These are phyloP conservation scores for Kokia cookei DNA, from an alignment of 441 rosid species.

Conservation along the genomic window DNA sequence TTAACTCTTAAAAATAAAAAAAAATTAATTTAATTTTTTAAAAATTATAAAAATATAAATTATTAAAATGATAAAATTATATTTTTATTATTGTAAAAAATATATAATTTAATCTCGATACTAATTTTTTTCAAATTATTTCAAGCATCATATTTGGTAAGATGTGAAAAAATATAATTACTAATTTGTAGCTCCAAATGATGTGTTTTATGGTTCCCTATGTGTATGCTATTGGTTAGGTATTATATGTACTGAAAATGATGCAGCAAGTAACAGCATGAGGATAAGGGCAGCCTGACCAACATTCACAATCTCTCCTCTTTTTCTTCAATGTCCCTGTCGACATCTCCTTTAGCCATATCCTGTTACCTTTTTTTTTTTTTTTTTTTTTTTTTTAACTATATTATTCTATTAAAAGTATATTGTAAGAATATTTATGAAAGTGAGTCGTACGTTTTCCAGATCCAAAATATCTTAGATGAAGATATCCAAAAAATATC, in stretches of 20 bases:
- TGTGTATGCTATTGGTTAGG: neutral
- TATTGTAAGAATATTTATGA: neutral
- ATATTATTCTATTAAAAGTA: neutral
- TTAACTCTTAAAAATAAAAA: no score
- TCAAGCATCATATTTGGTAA: neutral
- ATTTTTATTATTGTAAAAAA: no score
- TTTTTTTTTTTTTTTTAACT: neutral
- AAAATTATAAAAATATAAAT: neutral
- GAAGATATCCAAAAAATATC: neutral
- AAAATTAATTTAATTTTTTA: neutral
- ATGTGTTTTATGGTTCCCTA: no score
- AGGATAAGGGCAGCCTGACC: slow-evolving; percentile 8
- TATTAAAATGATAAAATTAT: neutral
- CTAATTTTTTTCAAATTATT: no score
- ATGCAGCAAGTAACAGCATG: slow-evolving; percentile 6
- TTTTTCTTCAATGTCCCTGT: neutral
- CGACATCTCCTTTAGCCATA: neutral
- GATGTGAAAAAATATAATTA: neutral
- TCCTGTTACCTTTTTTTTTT: neutral
- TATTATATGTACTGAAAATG: neutral
- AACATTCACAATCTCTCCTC: neutral
- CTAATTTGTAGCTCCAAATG: neutral
- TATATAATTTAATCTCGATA: no score
- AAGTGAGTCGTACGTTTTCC: neutral
- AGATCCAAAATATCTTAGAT: neutral